These are phyloP conservation scores for Calonectria pseudoreteaudii DNA, from an alignment of 2,329 filamentous ascomycete species.

Conservation along the genomic window DNA sequence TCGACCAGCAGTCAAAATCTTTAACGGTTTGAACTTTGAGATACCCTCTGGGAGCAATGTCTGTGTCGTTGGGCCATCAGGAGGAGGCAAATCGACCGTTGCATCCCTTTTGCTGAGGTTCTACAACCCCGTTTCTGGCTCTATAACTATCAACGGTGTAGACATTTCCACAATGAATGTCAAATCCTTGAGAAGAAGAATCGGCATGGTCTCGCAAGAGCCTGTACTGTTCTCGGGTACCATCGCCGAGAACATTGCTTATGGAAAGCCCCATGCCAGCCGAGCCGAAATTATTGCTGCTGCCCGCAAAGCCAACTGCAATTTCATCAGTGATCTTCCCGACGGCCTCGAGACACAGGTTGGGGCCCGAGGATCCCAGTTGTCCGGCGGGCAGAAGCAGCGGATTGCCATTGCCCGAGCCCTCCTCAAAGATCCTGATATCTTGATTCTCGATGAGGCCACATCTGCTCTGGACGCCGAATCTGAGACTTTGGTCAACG, in stretches of 20 bases:
- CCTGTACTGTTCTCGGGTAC: slow-evolving; percentile 91
- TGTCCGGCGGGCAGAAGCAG: slow-evolving; percentile 97
- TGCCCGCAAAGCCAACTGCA: slow-evolving; percentile 92
- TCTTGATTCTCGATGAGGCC: slow-evolving; percentile 95
- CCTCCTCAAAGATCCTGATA: slow-evolving; percentile 94
- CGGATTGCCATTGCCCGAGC: slow-evolving; percentile 96
- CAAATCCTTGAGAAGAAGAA: slow-evolving; percentile 90
- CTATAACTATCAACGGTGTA: slow-evolving; percentile 84
- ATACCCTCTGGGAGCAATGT: slow-evolving; percentile 95
- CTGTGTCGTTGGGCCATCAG: slow-evolving; percentile 95
- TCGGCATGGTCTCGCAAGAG: slow-evolving; percentile 95
- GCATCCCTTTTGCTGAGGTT: slow-evolving; percentile 92
- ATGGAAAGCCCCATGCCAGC: slow-evolving; percentile 84
- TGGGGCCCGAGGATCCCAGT: slow-evolving; percentile 89
- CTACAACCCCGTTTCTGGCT: slow-evolving; percentile 83
- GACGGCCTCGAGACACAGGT: slow-evolving; percentile 95
- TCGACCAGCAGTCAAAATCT: slow-evolving; percentile 90
- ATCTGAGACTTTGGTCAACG: slow-evolving; percentile 95
- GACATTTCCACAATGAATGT: slow-evolving; percentile 90
- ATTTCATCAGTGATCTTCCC: slow-evolving; percentile 96
- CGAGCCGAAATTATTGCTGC: slow-evolving; percentile 86
- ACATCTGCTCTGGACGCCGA: slow-evolving; percentile 97
- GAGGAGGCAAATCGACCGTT: slow-evolving; percentile 96
- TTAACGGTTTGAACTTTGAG: slow-evolving; percentile 87
- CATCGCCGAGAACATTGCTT: slow-evolving; percentile 90